Evolutionary conservation across 139 green algal species (phyloP), one percentile per base, ranked within the genome.

Genomic region (Chlorella sp.): DNA sequence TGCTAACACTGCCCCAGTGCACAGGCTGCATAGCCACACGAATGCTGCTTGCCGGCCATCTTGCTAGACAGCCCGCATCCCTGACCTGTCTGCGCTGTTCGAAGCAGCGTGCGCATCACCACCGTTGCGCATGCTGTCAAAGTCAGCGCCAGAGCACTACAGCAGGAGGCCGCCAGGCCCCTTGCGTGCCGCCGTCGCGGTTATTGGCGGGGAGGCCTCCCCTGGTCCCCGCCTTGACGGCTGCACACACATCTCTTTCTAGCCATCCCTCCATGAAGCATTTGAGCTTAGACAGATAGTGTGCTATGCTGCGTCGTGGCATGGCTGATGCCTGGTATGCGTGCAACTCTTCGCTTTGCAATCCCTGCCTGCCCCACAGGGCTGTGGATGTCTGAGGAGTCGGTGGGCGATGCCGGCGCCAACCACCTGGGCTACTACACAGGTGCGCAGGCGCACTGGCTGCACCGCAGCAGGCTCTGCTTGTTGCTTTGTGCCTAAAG

Each of bases 321-420:
- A n/a, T n/a, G n/a, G n/a, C n/a, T n/a, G n/a, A n/a, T n/a, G n/a
- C n/a, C n/a, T n/a, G n/a, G n/a, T n/a, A n/a, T n/a, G n/a, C n/a
- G n/a, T n/a, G n/a, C n/a, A n/a, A n/a, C n/a, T 74, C 1, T 38
- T 32, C 55, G 44, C 13, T 55, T 2, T 76, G 23, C 23, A 25
- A 25, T 21, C 12, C 6, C 65, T 76, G 39, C 65, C 80, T 79
- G 32, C 72, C n/a, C n/a, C 60, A 62, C 44, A 92, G 93, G 92
- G 0, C 73, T 98, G 55, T 99, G 97, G 97, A 93, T 99, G 86
- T 91, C 87, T 26, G 92, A 94, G 60, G 91, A 94, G 44, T 93
- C 86, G 32, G 85, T 99, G 63, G 97, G 97, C 0, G 96, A 99
- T 81, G 96, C 96, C 1, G 96, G 96, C 7, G 62, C 85, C 47